These are phyloP conservation scores for Echinosphaeria canescens DNA, from an alignment of 2,329 filamentous ascomycete species.

Conservation along the genomic window DNA sequence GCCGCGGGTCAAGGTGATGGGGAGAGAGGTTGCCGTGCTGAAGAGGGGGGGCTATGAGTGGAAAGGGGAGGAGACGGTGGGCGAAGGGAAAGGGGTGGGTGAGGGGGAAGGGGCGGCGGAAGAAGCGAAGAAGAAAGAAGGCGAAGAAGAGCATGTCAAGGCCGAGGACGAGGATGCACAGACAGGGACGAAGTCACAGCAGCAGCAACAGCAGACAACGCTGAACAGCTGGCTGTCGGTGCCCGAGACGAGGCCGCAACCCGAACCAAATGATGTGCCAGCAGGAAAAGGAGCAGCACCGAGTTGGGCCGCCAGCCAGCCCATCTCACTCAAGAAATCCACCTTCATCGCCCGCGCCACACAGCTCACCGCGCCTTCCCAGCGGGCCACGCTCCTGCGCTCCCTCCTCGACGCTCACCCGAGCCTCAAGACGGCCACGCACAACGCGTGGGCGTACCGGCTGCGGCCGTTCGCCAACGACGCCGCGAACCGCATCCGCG, in stretches of 20 bases:
- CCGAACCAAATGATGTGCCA: no score
- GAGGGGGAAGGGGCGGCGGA: no score
- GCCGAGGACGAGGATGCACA: slow-evolving; percentile 3
- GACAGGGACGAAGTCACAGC: slow-evolving; percentile 2
- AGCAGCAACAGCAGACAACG: slow-evolving; percentile 1
- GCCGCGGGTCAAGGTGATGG: slow-evolving; percentile 50
- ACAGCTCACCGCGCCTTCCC: slow-evolving; percentile 13
- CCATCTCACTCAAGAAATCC: slow-evolving; percentile 27
- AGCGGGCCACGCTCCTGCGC: slow-evolving; percentile 20
- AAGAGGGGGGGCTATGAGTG: slow-evolving; percentile 58
- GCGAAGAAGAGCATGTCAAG: slow-evolving; percentile 2
- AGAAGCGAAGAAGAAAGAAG: slow-evolving; percentile 1
- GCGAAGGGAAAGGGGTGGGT: slow-evolving; percentile 3
- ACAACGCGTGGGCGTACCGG: slow-evolving; percentile 35
- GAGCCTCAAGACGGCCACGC: slow-evolving; percentile 27
- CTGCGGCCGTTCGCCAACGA: slow-evolving; percentile 10
- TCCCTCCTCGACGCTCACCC: slow-evolving; percentile 24
- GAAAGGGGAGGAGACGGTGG: slow-evolving; percentile 16
- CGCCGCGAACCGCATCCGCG: slow-evolving; percentile 14
- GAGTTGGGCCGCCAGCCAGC: slow-evolving; percentile 32
- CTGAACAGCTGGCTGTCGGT: no score
- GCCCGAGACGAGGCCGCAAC: no score
- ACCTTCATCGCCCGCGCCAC: slow-evolving; percentile 33
- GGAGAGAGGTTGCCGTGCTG: slow-evolving; percentile 51
- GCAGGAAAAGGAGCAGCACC: no score